Conservation (phyloP, 2,329 filamentous ascomycete species). For the Fusarium sulawesiense region DNA sequence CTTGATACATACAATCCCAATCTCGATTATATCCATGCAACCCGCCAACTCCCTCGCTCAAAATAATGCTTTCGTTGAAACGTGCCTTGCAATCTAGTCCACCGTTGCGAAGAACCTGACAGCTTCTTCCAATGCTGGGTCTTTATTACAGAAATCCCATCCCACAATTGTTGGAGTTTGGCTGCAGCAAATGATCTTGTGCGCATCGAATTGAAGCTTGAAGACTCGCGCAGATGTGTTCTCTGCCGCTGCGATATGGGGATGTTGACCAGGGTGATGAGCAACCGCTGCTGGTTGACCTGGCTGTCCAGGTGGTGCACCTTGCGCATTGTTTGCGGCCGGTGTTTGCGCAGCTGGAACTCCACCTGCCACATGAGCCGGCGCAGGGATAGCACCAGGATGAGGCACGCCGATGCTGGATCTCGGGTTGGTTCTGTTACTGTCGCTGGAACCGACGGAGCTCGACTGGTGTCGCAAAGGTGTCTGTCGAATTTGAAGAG, state of each 20-base stretch:
- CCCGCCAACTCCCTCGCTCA: constrained; percentile 38
- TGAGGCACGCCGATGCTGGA: constrained; percentile 1
- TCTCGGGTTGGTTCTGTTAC: constrained; percentile 16
- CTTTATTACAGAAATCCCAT: constrained; percentile 96
- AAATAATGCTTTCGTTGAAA: constrained; percentile 27
- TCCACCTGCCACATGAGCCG: neutral
- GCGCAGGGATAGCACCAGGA: constrained; percentile 6
- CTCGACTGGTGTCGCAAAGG: constrained; percentile 42
- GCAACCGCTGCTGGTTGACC: constrained; percentile 16
- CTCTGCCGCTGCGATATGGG: constrained; percentile 60
- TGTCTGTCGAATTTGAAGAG: constrained; percentile 59
- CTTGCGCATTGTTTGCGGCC: constrained; percentile 28
- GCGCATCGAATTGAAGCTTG: constrained; percentile 95
- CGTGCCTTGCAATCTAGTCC: constrained; percentile 46
- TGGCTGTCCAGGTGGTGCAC: constrained; percentile 38
- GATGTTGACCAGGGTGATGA: constrained; percentile 49
- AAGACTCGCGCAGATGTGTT: constrained; percentile 76
- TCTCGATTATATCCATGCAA: constrained; percentile 17
- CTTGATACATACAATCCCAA: constrained; percentile 24
- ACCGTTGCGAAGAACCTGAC: constrained; percentile 79
- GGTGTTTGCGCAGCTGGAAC: constrained; percentile 24
- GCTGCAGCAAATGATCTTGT: constrained; percentile 93
- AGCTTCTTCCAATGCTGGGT: constrained; percentile 81
- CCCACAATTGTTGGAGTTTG: constrained; percentile 93
- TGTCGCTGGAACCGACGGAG: constrained; percentile 12